Percentiles rank a stretch among this genome's conserved stretches.
phyloP scores from a whole-genome alignment of 2,329 filamentous ascomycete genomes.

The Aspergillus sp. region DNA sequence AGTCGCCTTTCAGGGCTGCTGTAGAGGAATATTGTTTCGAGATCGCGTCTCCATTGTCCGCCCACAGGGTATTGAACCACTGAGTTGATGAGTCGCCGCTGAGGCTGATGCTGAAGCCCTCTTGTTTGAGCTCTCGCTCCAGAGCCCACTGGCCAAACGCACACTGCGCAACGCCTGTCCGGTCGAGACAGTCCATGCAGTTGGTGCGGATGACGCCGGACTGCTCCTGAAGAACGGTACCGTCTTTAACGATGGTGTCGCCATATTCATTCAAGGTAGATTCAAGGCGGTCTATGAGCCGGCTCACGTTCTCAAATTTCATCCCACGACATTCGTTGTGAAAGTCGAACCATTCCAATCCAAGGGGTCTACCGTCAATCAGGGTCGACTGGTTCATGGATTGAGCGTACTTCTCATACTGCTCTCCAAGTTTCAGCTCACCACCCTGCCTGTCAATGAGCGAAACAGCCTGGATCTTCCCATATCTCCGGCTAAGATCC shows the following conservation, averaged over 20 bases:
- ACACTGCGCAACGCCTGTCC: constrained; percentile 94
- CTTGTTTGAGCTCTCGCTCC: constrained; percentile 71
- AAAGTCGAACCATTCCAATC: constrained; percentile 97
- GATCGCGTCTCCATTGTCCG: constrained; percentile 94
- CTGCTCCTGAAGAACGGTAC: constrained; percentile 53
- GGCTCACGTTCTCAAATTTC: constrained; percentile 93
- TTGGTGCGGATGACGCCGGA: constrained; percentile 85
- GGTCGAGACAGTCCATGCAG: constrained; percentile 97
- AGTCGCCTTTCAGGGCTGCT: constrained; percentile 93
- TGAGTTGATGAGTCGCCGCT: constrained; percentile 75
- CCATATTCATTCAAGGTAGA: constrained; percentile 67
- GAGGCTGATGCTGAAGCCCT: constrained; percentile 73
- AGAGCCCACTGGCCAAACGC: constrained; percentile 82
- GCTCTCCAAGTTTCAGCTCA: constrained; percentile 74
- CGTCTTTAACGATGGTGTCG: constrained; percentile 62
- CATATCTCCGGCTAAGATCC: constrained; percentile 68
- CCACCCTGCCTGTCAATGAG: constrained; percentile 85
- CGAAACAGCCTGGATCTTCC: constrained; percentile 73
- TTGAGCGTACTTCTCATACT: constrained; percentile 69
- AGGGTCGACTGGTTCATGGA: constrained; percentile 64
- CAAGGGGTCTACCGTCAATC: constrained; percentile 53
- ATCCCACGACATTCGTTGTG: constrained; percentile 89
- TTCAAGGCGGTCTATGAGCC: constrained; percentile 70
- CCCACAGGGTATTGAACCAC: constrained; percentile 97
- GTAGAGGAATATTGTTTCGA: constrained; percentile 96